Base-by-base conservation (phyloP, 2,329 filamentous ascomycete species). In the Aspergillus jensenii region DNA sequence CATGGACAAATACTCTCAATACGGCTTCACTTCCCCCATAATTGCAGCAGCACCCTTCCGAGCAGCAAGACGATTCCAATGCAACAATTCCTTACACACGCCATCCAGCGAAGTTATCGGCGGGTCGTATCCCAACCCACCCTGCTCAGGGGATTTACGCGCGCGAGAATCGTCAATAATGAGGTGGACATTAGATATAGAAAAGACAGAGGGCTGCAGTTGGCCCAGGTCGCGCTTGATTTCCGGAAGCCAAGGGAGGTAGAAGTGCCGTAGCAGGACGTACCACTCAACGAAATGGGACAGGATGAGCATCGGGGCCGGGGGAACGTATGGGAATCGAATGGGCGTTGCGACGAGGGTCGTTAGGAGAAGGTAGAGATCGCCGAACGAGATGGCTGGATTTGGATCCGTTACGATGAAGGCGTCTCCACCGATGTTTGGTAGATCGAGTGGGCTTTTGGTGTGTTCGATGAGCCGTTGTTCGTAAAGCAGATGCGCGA, bases 401-500 rank as follows among this genome's bases (percentile, higher is more conserved):
- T 80, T 81, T 1, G 72, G 74, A 49, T 85, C 83, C 3, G 80
- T 82, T 21, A 86, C 75, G 40, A 77, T 67, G 64, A 81, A 84
- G 14, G 82, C 75, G 37, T 79, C 74, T 27, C 81, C 82, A 44
- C 74, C 72, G 15, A 70, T 69, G 44, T 75, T 61, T 45, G 76
- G 70, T 2, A 66, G 59, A 5, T 39, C 35, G 37, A 59, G 58
- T 2, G 56, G 52, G 15, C 47, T 61, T 19, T 56, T 40, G 12
- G 63, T 63, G 17, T 72, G 69, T 23, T 75, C 70, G 31, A 82
- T 62, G 1, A 86, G 75, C 6, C 79, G 79, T 17, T 78, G 76
- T 67, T 85, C 82, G 67, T 82, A 81, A 23, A 78, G 72, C 4
- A 85, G 72, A 62, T 86, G 82, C 4, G 78, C 82, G 17, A 84